Conservation (phyloP, 2,329 filamentous ascomycete genomes). For the Fusarium chaquense region DNA sequence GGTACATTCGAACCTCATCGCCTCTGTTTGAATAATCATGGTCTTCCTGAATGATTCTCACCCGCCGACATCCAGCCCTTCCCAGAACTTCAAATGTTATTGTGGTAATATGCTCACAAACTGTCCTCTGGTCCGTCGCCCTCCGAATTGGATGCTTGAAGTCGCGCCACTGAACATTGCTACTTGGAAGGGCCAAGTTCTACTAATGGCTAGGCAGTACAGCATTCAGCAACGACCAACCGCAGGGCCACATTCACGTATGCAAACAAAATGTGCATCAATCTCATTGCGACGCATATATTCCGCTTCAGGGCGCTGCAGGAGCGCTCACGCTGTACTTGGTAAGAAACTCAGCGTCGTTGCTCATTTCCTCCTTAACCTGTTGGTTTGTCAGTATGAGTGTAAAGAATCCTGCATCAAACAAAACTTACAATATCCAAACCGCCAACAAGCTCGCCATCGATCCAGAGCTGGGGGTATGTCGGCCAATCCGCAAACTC, state of each 20-base stretch:
- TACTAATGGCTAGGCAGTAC: slow-evolving; percentile 4
- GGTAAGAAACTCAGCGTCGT: slow-evolving; percentile 83
- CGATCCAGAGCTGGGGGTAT: slow-evolving; percentile 93
- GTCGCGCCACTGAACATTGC: slow-evolving; percentile 7
- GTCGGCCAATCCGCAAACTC: slow-evolving; percentile 99
- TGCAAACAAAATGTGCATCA: slow-evolving; percentile 18
- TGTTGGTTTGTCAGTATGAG: slow-evolving; percentile 55
- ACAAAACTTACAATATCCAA: slow-evolving; percentile 87
- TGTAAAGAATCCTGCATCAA: background rate
- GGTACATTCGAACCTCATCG: background rate
- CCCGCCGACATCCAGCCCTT: background rate
- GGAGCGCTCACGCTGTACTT: slow-evolving; percentile 71
- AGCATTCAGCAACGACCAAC: slow-evolving; percentile 4
- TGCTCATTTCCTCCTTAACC: slow-evolving; percentile 94
- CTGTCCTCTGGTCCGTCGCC: background rate
- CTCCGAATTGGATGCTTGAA: slow-evolving; percentile 1
- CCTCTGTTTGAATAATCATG: background rate
- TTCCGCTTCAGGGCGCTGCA: slow-evolving; percentile 52
- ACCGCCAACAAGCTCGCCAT: slow-evolving; percentile 90
- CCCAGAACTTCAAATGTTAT: slow-evolving; percentile 7
- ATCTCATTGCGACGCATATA: slow-evolving; percentile 18
- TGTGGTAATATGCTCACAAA: slow-evolving; percentile 1
- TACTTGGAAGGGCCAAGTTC: background rate
- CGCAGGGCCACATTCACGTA: slow-evolving; percentile 20
- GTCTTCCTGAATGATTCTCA: background rate